Evolutionary conservation across 1,284 basidiomycete species (phyloP), one percentile per base, ranked within the genome.

Genomic region (Ustilago sp.): DNA sequence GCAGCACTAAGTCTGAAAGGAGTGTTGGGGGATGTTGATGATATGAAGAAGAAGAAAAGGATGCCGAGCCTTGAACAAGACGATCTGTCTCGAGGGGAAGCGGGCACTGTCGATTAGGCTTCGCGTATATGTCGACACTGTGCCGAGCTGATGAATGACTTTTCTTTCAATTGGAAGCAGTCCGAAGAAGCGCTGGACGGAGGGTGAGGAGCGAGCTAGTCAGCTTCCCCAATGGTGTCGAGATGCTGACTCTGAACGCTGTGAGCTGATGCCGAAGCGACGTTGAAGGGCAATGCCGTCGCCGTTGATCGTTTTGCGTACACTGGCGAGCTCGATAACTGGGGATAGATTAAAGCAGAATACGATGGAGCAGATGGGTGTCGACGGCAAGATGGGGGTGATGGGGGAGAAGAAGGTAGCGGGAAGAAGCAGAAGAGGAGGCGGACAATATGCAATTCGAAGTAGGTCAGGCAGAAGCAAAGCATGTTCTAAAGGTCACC

Each of bases 321-420:
- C 7, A 19, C 9, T 45, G 17, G n/a, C 8, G 11, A 11, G 7
- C 6, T 19, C 11, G 43, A 45, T 45, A 19, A 8, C 15, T 19
- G n/a, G 3, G 17, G 4, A 35, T 13, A 9, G 52, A 38, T 3
- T 7, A 38, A 35, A 38, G 9, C 52, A 28, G 31, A 28, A 13
- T 2, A 31, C n/a, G n/a, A 19, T 19, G 17, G 43, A 32, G n/a
- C 28, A 31, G 28, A 19, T 23, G 4, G 8, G 6, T 32, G 48
- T 31, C 48, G 48, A 12, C 48, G 48, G 31, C 9, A 17, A 32
- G 28, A 12, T 15, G 48, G n/a, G 8, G 31, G 28, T 50, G 28
- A 50, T 36, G 35, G 34, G 15, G 52, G 34, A 17, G 28, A 32
- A 47, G 59, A 28, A 47, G 59, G 31, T 45, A 59, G 12, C 41